Base-by-base conservation (phyloP, 202 grass and related monocot genomes). In the Setaria viridis region DNA sequence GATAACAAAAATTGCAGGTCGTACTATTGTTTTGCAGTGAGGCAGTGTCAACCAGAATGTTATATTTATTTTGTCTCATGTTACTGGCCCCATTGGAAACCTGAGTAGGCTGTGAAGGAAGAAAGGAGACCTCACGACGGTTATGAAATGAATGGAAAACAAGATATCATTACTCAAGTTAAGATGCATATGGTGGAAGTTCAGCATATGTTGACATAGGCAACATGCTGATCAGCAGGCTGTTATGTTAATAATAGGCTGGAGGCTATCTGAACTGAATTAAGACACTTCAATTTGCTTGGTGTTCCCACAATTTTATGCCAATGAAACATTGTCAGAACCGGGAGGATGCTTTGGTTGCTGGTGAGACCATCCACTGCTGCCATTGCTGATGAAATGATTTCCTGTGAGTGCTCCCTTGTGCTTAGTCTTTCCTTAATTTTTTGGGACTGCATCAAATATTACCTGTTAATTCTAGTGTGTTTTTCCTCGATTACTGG, bases 1-100 rank as follows among this genome's bases (percentile, higher is more conserved):
- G 49, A 80, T 99, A 57, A 92, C 79, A 20, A 99, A 99, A 85
- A 87, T 94, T 75, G 79, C 86, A 74, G 96, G 96, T 60, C 78
- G 82, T 76, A 91, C 91, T 14, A 37, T 71, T 59, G 84, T 95
- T 82, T 83, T 95, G 42, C 80, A 82, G 72, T 91, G 82, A 91
- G 72, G 55, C 45, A 70, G 58, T 46, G 43, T 69, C 34, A 25
- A 79, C 41, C 70, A 45, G 45, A 84, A 50, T 69, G 46, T 32
- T 75, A 10, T 42, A 80, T 84, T 84, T 76, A 63, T 76, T 21
- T 80, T 62, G n/a, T 48, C 51, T 45, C 72, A 32, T 67, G 30
- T 55, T 65, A 15, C 46, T 76, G 9, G 8, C 19, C 72, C 54
- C 65, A 54, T 21, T 70, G 17, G 62, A 56, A 87, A 80, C 10